Evolutionary conservation across 1,139 yeast species (phyloP).

Genomic region (Hemisphaericaspora lyxosophila): DNA sequence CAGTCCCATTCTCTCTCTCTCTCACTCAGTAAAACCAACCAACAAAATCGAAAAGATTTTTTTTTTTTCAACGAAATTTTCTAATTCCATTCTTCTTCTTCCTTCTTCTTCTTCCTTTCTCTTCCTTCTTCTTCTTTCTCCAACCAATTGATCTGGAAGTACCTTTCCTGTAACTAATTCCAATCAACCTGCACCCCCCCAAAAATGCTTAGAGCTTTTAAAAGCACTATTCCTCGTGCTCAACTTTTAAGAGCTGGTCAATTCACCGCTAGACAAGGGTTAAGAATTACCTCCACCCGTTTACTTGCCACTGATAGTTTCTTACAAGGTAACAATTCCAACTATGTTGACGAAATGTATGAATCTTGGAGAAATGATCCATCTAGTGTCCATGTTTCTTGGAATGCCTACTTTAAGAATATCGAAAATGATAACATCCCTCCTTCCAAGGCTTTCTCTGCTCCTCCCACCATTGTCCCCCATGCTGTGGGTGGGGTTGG

Average conservation of each 20-base stretch:
- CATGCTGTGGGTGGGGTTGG: slow-evolving; percentile 73
- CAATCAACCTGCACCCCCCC: slow-evolving; percentile 1
- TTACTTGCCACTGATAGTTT: slow-evolving; percentile 35
- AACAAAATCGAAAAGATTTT: neutral
- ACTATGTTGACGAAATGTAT: slow-evolving; percentile 97
- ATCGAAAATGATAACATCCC: slow-evolving; percentile 69
- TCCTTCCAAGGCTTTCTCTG: slow-evolving; percentile 73
- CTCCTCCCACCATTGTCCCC: slow-evolving; percentile 89
- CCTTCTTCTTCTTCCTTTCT: slow-evolving; percentile 1
- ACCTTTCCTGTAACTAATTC: slow-evolving; percentile 3
- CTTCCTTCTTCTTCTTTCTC: slow-evolving; percentile 1
- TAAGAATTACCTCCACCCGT: slow-evolving; percentile 7
- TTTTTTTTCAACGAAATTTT: slow-evolving; percentile 2
- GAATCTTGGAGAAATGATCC: slow-evolving; percentile 94
- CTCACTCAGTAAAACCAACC: too few species aligned
- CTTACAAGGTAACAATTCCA: slow-evolving; percentile 81
- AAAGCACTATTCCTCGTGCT: slow-evolving; percentile 39
- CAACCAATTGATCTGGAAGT: slow-evolving; percentile 6
- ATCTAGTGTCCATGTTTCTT: slow-evolving; percentile 84
- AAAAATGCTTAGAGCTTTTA: slow-evolving; percentile 48
- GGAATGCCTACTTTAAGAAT: slow-evolving; percentile 96
- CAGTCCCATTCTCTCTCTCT: too few species aligned
- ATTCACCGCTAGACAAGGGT: slow-evolving; percentile 10
- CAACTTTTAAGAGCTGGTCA: slow-evolving; percentile 21
- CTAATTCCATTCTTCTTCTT: neutral